phyloP scores from a whole-genome alignment of 352 stramenopile genomes.

The Blastocystis sp. region DNA sequence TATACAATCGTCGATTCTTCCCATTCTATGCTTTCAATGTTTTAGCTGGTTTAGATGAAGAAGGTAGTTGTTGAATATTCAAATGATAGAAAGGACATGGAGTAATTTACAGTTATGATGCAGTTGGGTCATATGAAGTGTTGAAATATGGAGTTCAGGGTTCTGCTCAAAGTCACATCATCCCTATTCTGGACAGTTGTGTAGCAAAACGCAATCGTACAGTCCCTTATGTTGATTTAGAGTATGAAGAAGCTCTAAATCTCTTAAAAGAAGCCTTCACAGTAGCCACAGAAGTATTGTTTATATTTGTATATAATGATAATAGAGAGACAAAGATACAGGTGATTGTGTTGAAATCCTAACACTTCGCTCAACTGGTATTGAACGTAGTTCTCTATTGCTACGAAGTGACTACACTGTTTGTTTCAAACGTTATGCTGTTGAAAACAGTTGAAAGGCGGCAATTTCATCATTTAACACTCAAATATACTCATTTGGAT shows the following conservation, averaged over 20 bases:
- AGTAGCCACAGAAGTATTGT: constrained; percentile 77
- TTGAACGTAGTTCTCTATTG: constrained; percentile 83
- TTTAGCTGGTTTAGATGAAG: constrained; percentile 89
- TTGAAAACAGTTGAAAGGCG: not conserved
- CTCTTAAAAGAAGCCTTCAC: constrained; percentile 98
- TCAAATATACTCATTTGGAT: constrained; percentile 19
- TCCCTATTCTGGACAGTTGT: constrained; percentile 94
- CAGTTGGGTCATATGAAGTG: constrained; percentile 86
- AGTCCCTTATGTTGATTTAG: constrained; percentile 85
- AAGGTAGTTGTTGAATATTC: constrained; percentile 72
- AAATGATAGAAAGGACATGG: constrained; percentile 77
- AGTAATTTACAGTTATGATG: constrained; percentile 95
- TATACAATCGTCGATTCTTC: constrained; percentile 92
- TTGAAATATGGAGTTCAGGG: constrained; percentile 79
- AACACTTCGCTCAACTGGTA: constrained; percentile 87
- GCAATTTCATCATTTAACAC: not conserved
- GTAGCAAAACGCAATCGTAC: constrained; percentile 87
- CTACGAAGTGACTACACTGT: constrained; percentile 86
- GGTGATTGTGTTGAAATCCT: constrained; percentile 94
- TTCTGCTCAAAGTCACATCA: constrained; percentile 90
- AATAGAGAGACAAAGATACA: constrained; percentile 97
- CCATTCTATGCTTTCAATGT: constrained; percentile 98
- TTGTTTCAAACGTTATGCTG: not conserved
- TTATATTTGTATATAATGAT: not conserved
- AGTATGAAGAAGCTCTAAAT: constrained; percentile 87